Conservation (phyloP, 495 filamentous ascomycete species). For the Xylaria flabelliformis region DNA sequence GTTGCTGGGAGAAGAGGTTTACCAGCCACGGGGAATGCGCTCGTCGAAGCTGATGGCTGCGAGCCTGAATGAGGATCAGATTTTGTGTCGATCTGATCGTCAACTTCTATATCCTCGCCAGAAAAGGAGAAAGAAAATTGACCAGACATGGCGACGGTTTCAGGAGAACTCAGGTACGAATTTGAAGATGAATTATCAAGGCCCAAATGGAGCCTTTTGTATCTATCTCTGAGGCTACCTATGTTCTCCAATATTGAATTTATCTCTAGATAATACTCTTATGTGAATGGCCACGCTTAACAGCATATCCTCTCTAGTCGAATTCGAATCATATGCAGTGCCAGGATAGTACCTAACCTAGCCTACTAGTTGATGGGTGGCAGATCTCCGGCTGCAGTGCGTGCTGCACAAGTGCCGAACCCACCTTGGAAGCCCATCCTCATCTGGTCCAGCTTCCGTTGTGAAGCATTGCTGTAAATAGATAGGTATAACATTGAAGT, state of each 20-base stretch:
- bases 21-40: conserved; percentile 56
- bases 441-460: background rate
- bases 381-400: conserved; percentile 1
- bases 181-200: background rate
- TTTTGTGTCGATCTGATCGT: conserved; percentile 46
- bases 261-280: too few species aligned
- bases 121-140: conserved; percentile 82
- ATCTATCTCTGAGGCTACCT: too few species aligned
- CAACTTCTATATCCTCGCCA: conserved; percentile 82
- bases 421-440: background rate
- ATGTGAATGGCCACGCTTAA: background rate
- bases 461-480: background rate
- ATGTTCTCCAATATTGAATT: too few species aligned
- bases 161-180: background rate
- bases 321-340: too few species aligned
- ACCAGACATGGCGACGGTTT: conserved; percentile 30
- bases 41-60: conserved; percentile 40
- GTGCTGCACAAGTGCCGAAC: conserved; percentile 3
- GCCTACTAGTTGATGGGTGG: background rate
- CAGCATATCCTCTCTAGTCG: background rate
- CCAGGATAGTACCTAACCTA: too few species aligned
- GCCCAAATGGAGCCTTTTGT: background rate
- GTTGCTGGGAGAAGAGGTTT: conserved; percentile 56
- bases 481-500: background rate
- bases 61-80: conserved; percentile 34